Evolutionary conservation across 805 yeast genomes (phyloP).

Genomic region (Ogataea corticis): DNA sequence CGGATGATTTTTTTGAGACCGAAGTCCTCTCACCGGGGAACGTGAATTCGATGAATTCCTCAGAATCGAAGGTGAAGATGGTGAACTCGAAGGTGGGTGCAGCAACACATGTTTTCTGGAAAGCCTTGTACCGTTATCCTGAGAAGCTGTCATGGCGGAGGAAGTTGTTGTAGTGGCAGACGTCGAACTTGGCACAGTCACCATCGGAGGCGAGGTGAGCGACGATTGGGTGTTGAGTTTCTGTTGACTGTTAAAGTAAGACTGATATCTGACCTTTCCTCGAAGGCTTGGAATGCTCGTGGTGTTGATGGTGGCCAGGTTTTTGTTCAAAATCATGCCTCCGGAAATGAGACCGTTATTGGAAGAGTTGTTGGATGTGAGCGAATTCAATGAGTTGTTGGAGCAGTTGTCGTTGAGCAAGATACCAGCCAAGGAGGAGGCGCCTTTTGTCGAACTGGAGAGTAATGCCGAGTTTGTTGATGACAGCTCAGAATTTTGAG

Average conservation of each 20-base stretch:
- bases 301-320: conserved; percentile 18
- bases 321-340: conserved; percentile 14
- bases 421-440: conserved; percentile 19
- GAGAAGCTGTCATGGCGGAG: conserved; percentile 1
- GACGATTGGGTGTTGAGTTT: conserved; percentile 22
- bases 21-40: conserved; percentile 28
- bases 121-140: conserved; percentile 8
- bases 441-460: conserved; percentile 16
- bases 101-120: conserved; percentile 12
- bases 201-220: conserved; percentile 18
- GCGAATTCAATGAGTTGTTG: conserved; percentile 28
- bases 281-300: conserved; percentile 29
- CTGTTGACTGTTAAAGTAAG: conserved; percentile 32
- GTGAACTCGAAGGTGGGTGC: conserved; percentile 10
- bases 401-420: conserved; percentile 27
- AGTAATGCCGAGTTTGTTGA: conserved; percentile 22
- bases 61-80: conserved; percentile 17
- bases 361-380: conserved; percentile 23
- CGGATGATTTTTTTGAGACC: conserved; percentile 13
- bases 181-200: conserved; percentile 10
- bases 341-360: conserved; percentile 5
- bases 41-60: conserved; percentile 24
- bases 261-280: conserved; percentile 35
- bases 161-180: conserved; percentile 9
- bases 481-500: conserved; percentile 24